Base-by-base conservation (phyloP, 2,329 filamentous ascomycete species). In the Coleophoma cylindrospora region DNA sequence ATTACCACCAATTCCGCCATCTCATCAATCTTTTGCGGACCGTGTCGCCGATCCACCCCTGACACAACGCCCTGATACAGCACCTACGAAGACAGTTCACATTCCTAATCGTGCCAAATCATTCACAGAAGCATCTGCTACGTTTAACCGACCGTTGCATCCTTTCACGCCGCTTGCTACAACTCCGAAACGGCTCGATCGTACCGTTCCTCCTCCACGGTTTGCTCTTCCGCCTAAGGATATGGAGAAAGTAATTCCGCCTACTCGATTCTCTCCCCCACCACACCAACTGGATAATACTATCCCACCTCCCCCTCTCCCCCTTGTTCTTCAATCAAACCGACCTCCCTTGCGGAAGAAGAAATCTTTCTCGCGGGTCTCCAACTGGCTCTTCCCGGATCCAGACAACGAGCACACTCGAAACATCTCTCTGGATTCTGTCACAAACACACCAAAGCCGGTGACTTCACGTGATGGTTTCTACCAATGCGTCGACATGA, bases 361-460 rank as follows among this genome's bases (percentile, higher is more conserved):
- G 71, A 85, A 84, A 61, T 83, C 81, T 0, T 84, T 86, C 61
- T 81, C 80, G 10, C 73, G 75, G 14, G 77, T 84, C 9, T 83
- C 81, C 3, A 74, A 65, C 56, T 84, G 81, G 80, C 69, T 84
- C 22, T 80, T 77, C 56, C 75, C 41, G 64, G 36, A 17, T 17
- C 66, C 15, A 58, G 61, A 11, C 40, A 65, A 43, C 62, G 51
- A 70, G 50, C 64, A 66, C 48, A 64, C 61, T 33, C 66, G 65
- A 15, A 69, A 72, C 46, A 63, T 72, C 46, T 73, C 71, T 50
- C 59, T 75, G 32, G 74, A 79, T 53, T 74, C 74, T 3, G 65
- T 81, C 22, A 83, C 79, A 43, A 84, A 82, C 56, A 66, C 65
- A 4, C 80, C 80, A 2, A 73, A 66, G 38, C 76, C 79, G 10